Base-by-base conservation (phyloP, 176 grass and related monocot species). In the Oryza australiensis region DNA sequence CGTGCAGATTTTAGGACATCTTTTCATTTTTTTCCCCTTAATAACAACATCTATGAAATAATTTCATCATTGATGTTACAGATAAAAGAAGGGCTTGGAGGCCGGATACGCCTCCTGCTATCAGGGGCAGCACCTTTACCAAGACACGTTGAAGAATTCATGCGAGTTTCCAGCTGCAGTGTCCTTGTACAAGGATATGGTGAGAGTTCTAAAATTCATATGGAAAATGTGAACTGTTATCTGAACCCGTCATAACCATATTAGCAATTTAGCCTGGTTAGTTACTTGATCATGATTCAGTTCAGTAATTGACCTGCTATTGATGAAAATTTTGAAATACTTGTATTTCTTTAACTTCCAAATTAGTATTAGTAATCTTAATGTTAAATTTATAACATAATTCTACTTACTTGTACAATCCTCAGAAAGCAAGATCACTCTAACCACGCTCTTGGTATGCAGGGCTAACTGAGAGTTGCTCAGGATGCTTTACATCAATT, bases 181-280 rank as follows among this genome's bases (percentile, higher is more conserved):
- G 64, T 88, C 26, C 77, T 98, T 8, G 87, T 88, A 87, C 96
- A 98, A 88, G 96, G 96, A 93, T 98, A 98, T 88, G 96, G 96
- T 98, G 84, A 81, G 65, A 68, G 9, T 18, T 53, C 29, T 29
- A 37, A 43, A 60, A 12, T 76, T 67, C 22, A 13, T 75, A 12
- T 41, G n/a, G 30, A n/a, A 76, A 55, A 0, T 53, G 16, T 53
- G 7, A 7, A 18, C 15, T 53, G 20, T 53, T 20, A 53, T 27
- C 15, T 22, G 7, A 35, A 27, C 6, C 9, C 28, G 65, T 74
- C 59, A 49, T 64, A 64, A 74, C 9, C 18, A 24, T 66, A 86
- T 57, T 80, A 53, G 3, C 57, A 43, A 67, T 53, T 73, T 70
- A 67, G 26, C 71, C 69, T 43, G 32, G 30, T 34, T 66, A 16